Evolutionary conservation across 164 flowering plant genomes (phyloP), one percentile per base, ranked within the genome.

Genomic region (Aristolochia contorta): DNA sequence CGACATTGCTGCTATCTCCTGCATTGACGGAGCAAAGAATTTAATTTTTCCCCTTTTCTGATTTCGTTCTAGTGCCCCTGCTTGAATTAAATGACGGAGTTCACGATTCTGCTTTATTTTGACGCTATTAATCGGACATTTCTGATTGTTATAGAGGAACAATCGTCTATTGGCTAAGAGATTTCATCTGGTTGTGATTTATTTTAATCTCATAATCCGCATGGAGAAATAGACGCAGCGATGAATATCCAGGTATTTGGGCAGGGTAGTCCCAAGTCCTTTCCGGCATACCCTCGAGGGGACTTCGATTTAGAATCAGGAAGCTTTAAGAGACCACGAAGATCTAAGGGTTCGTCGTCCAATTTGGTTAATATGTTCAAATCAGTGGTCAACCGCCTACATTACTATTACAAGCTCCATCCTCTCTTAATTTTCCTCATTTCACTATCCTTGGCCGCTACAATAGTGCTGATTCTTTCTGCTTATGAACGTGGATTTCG

Each of bases 231-330:
- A 37, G 43, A 37, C 1, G 5, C 43, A 37, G 43, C 43, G 43
- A 91, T 86, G 96, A 61, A 50, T n/a, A 79, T 51, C 51, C 77
- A 66, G 43, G 57, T 89, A 51, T 80, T 76, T 58, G 83, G 76
- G 51, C 72, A 68, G 43, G 74, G 61, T 19, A 86, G 84, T 67
- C 84, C 94, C 45, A 91, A 84, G 54, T 74, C 97, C 30, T 88
- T 86, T 67, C 69, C 57, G 30, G 82, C 91, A 22, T 85, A 84
- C 77, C 82, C 80, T 24, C 80, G 83, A 64, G 76, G 76, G 19
- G 96, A 92, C 14, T 77, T 86, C 63, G 98, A 89, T 76, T 57
- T 92, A 73, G 97, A 92, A 78, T 86, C 89, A 16, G 89, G 88
- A 61, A 69, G 71, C 22, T 25, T 54, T 23, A 83, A 66, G 71